phyloP scores from a whole-genome alignment of 495 filamentous ascomycete genomes.

The Pseudevernia furfuracea region DNA sequence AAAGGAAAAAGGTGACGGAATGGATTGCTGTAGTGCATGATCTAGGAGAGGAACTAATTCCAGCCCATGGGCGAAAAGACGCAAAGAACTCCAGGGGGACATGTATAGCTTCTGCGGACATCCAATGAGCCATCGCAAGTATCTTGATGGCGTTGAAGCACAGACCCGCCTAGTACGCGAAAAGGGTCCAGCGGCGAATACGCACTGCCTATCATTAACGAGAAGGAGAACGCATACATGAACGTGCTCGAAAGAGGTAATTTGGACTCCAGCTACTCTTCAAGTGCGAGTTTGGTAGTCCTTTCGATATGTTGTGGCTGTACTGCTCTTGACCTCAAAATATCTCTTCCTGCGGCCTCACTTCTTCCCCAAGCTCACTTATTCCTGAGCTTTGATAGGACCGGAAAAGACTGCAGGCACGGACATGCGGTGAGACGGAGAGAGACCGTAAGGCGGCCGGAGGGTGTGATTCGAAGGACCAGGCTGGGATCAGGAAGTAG shows the following conservation, averaged over 20 bases:
- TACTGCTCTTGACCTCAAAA: background rate
- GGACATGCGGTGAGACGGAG: background rate
- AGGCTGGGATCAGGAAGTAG: background rate
- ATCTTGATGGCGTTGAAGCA: conserved; percentile 8
- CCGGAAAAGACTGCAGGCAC: background rate
- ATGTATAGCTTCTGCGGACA: conserved; percentile 9
- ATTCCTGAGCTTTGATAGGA: background rate
- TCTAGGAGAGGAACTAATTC: background rate
- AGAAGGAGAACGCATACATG: background rate
- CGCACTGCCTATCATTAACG: background rate
- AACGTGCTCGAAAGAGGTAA: background rate
- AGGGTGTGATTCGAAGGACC: background rate
- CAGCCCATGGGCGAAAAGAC: background rate
- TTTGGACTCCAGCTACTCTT: background rate
- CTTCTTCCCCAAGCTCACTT: background rate
- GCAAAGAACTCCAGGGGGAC: background rate
- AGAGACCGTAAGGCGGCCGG: background rate
- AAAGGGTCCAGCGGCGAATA: background rate
- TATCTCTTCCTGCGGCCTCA: background rate
- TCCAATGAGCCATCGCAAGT: conserved; percentile 11
- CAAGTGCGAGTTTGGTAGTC: background rate
- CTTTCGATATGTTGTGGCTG: too few species aligned
- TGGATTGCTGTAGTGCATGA: background rate
- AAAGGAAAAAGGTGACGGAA: conserved; percentile 3
- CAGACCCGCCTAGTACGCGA: conserved; percentile 9